A percentile compares a stretch with the other conserved stretches of the same genome.
phyloP scores from a whole-genome alignment of 495 filamentous ascomycete species.

The Symbiotaphrina buchneri region DNA sequence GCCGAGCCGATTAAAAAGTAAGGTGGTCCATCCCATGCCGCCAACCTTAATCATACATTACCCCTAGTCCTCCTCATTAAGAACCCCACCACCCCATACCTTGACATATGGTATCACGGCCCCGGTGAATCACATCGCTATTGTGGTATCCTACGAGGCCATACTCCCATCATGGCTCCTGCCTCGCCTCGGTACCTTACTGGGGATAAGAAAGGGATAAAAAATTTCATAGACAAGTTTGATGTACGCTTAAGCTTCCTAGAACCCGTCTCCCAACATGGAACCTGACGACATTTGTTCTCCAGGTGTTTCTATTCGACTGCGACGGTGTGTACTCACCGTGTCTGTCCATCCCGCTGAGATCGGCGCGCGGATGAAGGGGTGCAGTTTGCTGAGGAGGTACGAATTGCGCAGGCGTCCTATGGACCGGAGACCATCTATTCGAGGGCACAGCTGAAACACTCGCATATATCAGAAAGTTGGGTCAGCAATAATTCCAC shows the following conservation, averaged over 20 bases:
- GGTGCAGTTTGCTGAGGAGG: slow-evolving; percentile 11
- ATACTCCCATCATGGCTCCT: background rate
- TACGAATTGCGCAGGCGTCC: slow-evolving; percentile 43
- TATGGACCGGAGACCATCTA: slow-evolving; percentile 85
- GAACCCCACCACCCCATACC: no score
- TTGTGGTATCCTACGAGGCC: no score
- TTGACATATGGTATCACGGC: no score
- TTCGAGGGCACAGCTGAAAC: slow-evolving; percentile 71
- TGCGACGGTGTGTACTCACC: slow-evolving; percentile 57
- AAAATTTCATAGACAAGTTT: slow-evolving; percentile 68
- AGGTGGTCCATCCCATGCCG: no score
- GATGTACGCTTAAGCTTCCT: slow-evolving; percentile 37
- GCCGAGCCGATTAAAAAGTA: no score
- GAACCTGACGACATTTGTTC: background rate
- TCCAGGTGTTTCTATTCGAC: slow-evolving; percentile 79
- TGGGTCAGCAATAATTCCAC: no score
- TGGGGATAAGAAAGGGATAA: slow-evolving; percentile 49
- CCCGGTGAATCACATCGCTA: no score
- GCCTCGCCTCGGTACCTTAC: slow-evolving; percentile 47
- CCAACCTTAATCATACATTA: no score
- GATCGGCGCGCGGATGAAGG: background rate
- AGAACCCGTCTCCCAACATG: slow-evolving; percentile 2
- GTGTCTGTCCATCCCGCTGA: background rate
- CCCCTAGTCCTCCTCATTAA: no score
- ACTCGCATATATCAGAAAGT: slow-evolving; percentile 54